Conservation (phyloP, 768 basidiomycete genomes). For the Tylopilus intermedius region DNA sequence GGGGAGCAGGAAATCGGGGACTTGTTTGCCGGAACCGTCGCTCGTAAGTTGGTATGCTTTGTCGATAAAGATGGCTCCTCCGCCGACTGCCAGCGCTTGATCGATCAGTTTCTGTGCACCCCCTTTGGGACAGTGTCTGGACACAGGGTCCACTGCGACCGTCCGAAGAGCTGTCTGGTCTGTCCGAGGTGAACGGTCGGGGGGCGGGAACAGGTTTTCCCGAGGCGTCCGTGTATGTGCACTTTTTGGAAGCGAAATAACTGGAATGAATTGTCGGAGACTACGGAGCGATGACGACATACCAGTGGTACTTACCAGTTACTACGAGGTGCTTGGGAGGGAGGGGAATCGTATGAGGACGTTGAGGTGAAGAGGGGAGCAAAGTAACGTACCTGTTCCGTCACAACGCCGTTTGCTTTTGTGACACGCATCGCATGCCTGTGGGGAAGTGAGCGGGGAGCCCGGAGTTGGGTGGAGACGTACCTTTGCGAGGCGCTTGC, state of each 20-base stretch:
- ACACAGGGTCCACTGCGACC: slow-evolving; percentile 16
- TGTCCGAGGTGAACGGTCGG: slow-evolving; percentile 44
- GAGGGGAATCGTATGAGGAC: not conserved
- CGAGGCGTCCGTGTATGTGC: slow-evolving; percentile 74
- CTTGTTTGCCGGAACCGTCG: slow-evolving; percentile 46
- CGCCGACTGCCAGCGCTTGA: slow-evolving; percentile 44
- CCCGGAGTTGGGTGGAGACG: slow-evolving; percentile 5
- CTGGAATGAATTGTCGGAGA: slow-evolving; percentile 33
- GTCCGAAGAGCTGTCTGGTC: slow-evolving; percentile 25
- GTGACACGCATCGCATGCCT: slow-evolving; percentile 81
- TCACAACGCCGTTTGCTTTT: slow-evolving; percentile 82
- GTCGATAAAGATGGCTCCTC: slow-evolving; percentile 65
- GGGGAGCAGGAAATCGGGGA: slow-evolving; percentile 65
- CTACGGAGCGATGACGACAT: not conserved
- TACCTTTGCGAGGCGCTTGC: slow-evolving; percentile 51
- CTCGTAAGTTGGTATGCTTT: slow-evolving; percentile 66
- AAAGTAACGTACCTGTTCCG: slow-evolving; percentile 56
- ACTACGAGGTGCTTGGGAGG: slow-evolving; percentile 62
- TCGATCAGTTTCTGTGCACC: slow-evolving; percentile 34
- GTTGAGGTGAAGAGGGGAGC: slow-evolving; percentile 1
- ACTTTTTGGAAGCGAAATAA: slow-evolving; percentile 76
- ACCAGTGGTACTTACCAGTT: slow-evolving; percentile 53
- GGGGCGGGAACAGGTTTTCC: slow-evolving; percentile 79
- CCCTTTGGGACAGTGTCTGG: slow-evolving; percentile 7
- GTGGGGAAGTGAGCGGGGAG: slow-evolving; percentile 8